phyloP scores from a whole-genome alignment of 805 yeast species.

The Ogataea allantospora region DNA sequence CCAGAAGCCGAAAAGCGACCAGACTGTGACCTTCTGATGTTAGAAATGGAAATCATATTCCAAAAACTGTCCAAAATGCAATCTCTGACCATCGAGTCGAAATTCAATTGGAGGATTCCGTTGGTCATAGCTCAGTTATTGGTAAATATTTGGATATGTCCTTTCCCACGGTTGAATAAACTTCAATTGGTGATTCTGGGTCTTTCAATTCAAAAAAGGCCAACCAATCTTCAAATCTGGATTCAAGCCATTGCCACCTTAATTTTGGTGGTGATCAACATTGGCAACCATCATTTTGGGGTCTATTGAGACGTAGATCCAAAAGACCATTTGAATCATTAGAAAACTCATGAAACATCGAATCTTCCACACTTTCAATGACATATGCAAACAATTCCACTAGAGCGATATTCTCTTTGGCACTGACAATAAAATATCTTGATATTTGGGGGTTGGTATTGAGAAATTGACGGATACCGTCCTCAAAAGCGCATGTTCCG shows the following conservation, averaged over 20 bases:
- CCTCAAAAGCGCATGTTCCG: conserved; percentile 23
- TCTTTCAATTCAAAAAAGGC: neutral
- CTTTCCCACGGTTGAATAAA: conserved; percentile 2
- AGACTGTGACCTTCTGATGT: conserved; percentile 39
- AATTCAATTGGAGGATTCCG: neutral
- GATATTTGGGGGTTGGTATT: conserved; percentile 18
- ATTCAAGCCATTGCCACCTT: neutral
- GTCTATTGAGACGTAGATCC: conserved; percentile 22
- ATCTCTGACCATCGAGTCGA: neutral
- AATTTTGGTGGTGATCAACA: conserved; percentile 2
- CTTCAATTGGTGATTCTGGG: conserved; percentile 10
- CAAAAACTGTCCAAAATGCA: conserved; percentile 3
- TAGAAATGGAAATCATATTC: conserved; percentile 21
- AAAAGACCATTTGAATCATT: conserved; percentile 25
- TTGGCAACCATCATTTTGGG: conserved; percentile 6
- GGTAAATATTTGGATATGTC: conserved; percentile 5
- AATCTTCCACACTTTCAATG: conserved; percentile 29
- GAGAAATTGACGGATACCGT: conserved; percentile 25
- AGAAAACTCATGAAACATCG: conserved; percentile 26
- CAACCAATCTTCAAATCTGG: neutral
- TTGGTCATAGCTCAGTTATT: conserved; percentile 2
- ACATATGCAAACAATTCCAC: conserved; percentile 39
- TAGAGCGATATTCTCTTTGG: conserved; percentile 69
- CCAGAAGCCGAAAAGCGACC: conserved; percentile 42
- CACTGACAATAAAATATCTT: conserved; percentile 51